Evolutionary conservation across 805 yeast species (phyloP), one percentile per base, ranked within the genome.

Genomic region (Myxozyma vanderwaltii): DNA sequence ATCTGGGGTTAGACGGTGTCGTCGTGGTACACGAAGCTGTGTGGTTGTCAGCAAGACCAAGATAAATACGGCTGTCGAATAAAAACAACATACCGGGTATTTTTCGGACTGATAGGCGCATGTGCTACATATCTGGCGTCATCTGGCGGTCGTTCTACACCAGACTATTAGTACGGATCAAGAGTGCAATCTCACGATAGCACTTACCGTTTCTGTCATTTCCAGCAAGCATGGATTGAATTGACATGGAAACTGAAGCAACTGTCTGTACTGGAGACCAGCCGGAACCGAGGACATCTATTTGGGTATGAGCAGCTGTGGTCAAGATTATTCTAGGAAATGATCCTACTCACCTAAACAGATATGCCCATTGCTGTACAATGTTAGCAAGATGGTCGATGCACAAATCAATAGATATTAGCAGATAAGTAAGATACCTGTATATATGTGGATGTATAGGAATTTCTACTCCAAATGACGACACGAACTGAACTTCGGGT

Each of bases 401-500:
- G 27, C 13, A 26, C 15, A 33, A 17, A 19, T n/a, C n/a, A 17
- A n/a, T 12, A 33, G 8, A n/a, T 7, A 45, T 13, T 3, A 21
- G 5, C 10, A 35, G 33, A 7, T 29, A 29, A 10, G 10, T 10
- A 26, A 21, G 47, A 1, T 26, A 61, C 64, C 86, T 79, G 68
- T 86, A 86, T 2, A 86, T 77, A 68, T 86, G 92, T 0, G 92
- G 92, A 68, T 86, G 91, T 2, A 85, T 66, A 0, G 92, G 92
- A 2, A 86, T 79, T 31, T 69, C 64, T 4, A 68, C 66, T 1
- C 58, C 61, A 1, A 21, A 43, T 1, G 68, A 59, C 2, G 56
- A 64, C n/a, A 81, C 68, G 67, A 85, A 85, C 59, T 79, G 75
- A 1, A 82, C 86, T 56, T 77, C 79, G 0, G 89, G 89, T 2